Percentiles rank a stretch among this genome's conserved stretches.
Conservation (phyloP, 1,284 basidiomycete genomes). For the Volvariella volvacea region DNA sequence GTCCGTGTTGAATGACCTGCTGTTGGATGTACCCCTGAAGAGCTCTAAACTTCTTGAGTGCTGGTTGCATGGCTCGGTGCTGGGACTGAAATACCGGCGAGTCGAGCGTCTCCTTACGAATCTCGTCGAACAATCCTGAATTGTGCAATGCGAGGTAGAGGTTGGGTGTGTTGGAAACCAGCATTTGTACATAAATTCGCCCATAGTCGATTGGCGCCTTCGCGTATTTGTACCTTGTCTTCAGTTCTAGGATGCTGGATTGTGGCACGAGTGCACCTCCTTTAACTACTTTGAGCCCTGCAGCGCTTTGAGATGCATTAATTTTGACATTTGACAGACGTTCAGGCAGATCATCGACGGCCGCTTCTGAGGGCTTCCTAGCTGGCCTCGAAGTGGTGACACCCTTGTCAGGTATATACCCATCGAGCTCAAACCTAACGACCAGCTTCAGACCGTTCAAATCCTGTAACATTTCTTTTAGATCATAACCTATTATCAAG, state of each 20-base stretch:
- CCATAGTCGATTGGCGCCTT: slow-evolving; percentile 33
- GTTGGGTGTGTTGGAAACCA: slow-evolving; percentile 49
- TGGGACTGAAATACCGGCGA: no score
- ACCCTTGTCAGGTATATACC: slow-evolving; percentile 22
- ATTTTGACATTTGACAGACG: not conserved
- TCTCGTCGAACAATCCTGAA: slow-evolving; percentile 34
- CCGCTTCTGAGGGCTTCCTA: not conserved
- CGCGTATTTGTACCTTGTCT: slow-evolving; percentile 31
- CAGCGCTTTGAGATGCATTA: not conserved
- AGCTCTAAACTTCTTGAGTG: slow-evolving; percentile 30
- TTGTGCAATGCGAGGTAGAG: slow-evolving; percentile 44
- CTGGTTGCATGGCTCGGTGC: no score
- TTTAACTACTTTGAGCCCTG: slow-evolving; percentile 19
- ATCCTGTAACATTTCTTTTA: no score
- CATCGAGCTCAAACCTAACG: slow-evolving; percentile 45
- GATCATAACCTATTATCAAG: slow-evolving; percentile 1
- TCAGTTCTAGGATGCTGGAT: slow-evolving; percentile 39
- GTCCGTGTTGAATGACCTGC: slow-evolving; percentile 36
- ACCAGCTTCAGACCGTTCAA: slow-evolving; percentile 42
- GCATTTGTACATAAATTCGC: slow-evolving; percentile 44
- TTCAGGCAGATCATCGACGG: not conserved
- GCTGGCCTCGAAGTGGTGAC: not conserved
- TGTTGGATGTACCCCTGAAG: slow-evolving; percentile 32
- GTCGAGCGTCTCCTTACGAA: slow-evolving; percentile 22
- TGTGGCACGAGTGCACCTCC: slow-evolving; percentile 35